Evolutionary conservation across 2,329 filamentous ascomycete species (phyloP).

Genomic region (Incumbomyces delicatus): DNA sequence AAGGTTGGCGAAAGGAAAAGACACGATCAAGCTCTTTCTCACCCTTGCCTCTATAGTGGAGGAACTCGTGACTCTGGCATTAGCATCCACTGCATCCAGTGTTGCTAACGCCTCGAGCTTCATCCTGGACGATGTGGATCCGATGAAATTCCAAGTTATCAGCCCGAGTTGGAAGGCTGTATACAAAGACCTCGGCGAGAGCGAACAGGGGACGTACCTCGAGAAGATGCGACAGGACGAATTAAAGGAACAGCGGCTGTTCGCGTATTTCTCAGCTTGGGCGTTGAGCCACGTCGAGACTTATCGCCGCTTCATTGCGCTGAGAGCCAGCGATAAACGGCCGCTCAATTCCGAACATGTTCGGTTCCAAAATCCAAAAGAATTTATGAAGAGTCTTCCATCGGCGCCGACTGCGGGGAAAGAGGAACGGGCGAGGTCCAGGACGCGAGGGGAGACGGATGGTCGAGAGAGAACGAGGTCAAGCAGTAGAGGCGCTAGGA

Average conservation of each 20-base stretch:
- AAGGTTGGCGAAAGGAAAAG: not conserved
- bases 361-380: not conserved
- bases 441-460: not conserved
- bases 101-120: too few species aligned
- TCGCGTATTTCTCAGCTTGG: constrained; percentile 6
- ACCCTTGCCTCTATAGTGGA: not conserved
- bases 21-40: not conserved
- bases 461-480: not conserved
- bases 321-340: not conserved
- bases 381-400: not conserved
- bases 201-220: not conserved
- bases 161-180: not conserved
- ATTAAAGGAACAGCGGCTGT: not conserved
- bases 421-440: not conserved
- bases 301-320: constrained; percentile 1
- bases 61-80: not conserved
- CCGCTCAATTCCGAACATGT: constrained; percentile 1
- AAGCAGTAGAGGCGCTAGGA: not conserved
- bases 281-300: not conserved
- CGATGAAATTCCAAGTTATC: not conserved
- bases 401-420: not conserved
- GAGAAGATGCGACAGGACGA: not conserved
- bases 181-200: constrained; percentile 2
- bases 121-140: not conserved
- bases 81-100: not conserved